Evolutionary conservation across 1,284 basidiomycete genomes (phyloP).

Genomic region (Microbotryum silenes-acaulis): DNA sequence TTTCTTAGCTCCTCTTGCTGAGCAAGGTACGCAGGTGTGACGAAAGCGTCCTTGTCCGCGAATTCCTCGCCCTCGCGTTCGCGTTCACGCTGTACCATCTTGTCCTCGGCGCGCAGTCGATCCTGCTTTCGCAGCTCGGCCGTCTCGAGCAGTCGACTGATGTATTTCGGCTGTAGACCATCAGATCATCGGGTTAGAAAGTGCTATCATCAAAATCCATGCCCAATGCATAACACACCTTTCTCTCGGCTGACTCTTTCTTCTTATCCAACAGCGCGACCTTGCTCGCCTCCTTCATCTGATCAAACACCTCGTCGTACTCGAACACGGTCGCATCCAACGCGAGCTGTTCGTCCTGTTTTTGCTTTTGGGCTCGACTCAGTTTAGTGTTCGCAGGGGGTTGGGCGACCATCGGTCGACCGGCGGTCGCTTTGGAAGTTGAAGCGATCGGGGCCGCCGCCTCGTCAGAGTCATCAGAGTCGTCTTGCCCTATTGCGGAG

Average conservation of each 20-base stretch:
- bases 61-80: slow-evolving; percentile 91
- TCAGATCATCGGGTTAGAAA: background rate
- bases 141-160: slow-evolving; percentile 67
- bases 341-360: slow-evolving; percentile 53
- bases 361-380: slow-evolving; percentile 14
- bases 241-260: slow-evolving; percentile 49
- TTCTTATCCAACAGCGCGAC: slow-evolving; percentile 62
- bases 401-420: background rate
- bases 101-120: slow-evolving; percentile 90
- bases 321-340: slow-evolving; percentile 82
- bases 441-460: slow-evolving; percentile 4
- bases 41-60: slow-evolving; percentile 88
- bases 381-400: slow-evolving; percentile 16
- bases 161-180: slow-evolving; percentile 78
- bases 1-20: slow-evolving; percentile 86
- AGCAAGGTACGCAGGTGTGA: slow-evolving; percentile 93
- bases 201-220: background rate
- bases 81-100: slow-evolving; percentile 89
- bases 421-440: background rate
- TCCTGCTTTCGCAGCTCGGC: slow-evolving; percentile 83
- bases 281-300: slow-evolving; percentile 80
- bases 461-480: slow-evolving; percentile 29
- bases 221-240: slow-evolving; percentile 46
- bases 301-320: slow-evolving; percentile 94
- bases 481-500: slow-evolving; percentile 21